Percentiles rank a stretch among this genome's conserved stretches.
Evolutionary conservation across 495 filamentous ascomycete genomes (phyloP).

Genomic region (Apiosordaria backusii): DNA sequence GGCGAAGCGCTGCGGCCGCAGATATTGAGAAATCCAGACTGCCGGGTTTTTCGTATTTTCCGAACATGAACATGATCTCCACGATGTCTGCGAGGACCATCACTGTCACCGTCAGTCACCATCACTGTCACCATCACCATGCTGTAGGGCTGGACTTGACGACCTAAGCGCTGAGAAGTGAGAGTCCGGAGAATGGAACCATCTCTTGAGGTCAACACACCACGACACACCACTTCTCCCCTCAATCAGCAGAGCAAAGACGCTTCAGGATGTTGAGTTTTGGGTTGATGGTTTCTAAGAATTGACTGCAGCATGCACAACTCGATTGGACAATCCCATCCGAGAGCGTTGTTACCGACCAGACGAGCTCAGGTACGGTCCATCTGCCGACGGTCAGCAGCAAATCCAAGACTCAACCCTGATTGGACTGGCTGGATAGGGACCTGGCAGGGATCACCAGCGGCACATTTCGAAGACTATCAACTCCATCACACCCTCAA

Average conservation of each 20-base stretch:
- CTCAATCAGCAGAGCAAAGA: conserved; percentile 1
- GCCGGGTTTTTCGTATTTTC: conserved; percentile 4
- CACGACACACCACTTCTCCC: not conserved
- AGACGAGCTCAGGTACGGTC: not conserved
- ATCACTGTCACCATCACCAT: not conserved
- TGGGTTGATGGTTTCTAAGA: conserved; percentile 5
- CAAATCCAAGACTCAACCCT: not conserved
- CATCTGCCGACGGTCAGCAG: conserved; percentile 10
- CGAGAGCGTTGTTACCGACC: not conserved
- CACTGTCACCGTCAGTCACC: not conserved
- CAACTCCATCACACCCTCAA: conserved; percentile 25
- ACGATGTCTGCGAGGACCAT: not conserved
- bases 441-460: conserved; percentile 7
- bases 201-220: not conserved
- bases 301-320: conserved; percentile 12
- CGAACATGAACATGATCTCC: no score
- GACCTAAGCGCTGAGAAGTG: conserved; percentile 5
- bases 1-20: conserved; percentile 15
- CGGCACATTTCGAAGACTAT: conserved; percentile 20
- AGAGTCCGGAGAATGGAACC: not conserved
- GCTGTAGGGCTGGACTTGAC: not conserved
- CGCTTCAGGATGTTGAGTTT: not conserved
- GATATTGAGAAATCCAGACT: not conserved
- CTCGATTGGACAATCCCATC: conserved; percentile 1
- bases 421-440: conserved; percentile 8